Evolutionary conservation across 805 yeast genomes (phyloP), one percentile per base, ranked within the genome.

Genomic region (Wickerhamomyces subpelliculosus): DNA sequence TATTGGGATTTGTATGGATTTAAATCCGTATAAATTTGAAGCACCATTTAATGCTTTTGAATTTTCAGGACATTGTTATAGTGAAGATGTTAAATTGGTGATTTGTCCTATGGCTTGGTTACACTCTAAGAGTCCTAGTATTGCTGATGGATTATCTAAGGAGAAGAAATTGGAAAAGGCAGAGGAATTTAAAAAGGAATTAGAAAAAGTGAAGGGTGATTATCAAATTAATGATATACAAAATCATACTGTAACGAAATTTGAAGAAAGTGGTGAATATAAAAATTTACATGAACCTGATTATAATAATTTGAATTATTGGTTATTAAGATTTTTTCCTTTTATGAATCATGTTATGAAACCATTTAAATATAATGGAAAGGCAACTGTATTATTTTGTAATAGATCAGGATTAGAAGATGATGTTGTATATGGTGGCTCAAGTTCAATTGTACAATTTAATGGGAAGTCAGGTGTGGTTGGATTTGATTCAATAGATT

Each of bases 1-100:
- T 25, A 67, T 89, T 38, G 97, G 96, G 0, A 87, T 89, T 6
- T 89, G 97, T 56, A 89, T 89, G 97, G 97, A 89, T 61, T 58
- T 89, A 44, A 88, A 85, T 55, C 96, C 96, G 0, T 83, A 84
- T 57, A 70, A 84, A 54, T 89, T 89, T 57, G 66, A 73, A 45
- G 87, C 95, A 2, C 88, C 94, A 1, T 88, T 86, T 60, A 65
- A 70, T 27, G 68, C 65, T 20, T 86, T 73, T 54, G 97, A 89
- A 57, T 85, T 84, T 58, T 70, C 89, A 0, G 55, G 60, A 22
- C 66, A 67, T 37, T 77, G 84, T 41, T 53, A 63, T 17, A 48
- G 58, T 0, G 68, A 76, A 32, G 51, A 64, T 10, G 73, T 75
- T 0, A 67, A 73, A 25, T 59, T 89, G 39, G 66, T 85, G 1